A percentile compares a stretch with the other conserved stretches of the same genome.
phyloP scores from a whole-genome alignment of 768 basidiomycete genomes.

The Suillus decipiens region DNA sequence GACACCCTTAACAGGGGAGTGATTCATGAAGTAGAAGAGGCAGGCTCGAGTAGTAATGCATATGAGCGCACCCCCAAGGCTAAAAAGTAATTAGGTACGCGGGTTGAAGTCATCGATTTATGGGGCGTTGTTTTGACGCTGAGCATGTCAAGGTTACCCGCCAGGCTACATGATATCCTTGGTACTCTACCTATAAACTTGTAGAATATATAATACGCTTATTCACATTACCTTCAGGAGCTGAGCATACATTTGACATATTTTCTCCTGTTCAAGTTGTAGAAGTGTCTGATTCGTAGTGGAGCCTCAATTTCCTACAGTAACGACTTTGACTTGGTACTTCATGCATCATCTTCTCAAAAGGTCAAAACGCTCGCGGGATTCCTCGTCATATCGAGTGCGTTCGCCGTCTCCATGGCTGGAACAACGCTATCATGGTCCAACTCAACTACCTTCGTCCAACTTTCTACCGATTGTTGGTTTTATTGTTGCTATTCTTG shows the following conservation, averaged over 20 bases:
- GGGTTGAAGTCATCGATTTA: too few species aligned
- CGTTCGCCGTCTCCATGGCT: not conserved
- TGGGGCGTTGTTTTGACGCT: not conserved
- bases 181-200: not conserved
- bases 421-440: not conserved
- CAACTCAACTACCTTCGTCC: not conserved
- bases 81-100: constrained; percentile 10
- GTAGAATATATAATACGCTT: not conserved
- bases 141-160: not conserved
- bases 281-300: not conserved
- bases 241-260: not conserved
- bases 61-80: constrained; percentile 46
- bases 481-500: constrained; percentile 18
- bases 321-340: not conserved
- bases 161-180: not conserved
- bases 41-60: constrained; percentile 42
- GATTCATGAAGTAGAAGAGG: constrained; percentile 22
- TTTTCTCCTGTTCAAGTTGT: not conserved
- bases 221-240: not conserved
- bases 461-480: constrained; percentile 5
- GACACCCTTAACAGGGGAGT: constrained; percentile 12
- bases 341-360: constrained; percentile 12
- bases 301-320: not conserved
- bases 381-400: not conserved
- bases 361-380: constrained; percentile 17